phyloP scores from a whole-genome alignment of 371 early-diverging fungal genomes.

The Choanephora cucurbitarum region DNA sequence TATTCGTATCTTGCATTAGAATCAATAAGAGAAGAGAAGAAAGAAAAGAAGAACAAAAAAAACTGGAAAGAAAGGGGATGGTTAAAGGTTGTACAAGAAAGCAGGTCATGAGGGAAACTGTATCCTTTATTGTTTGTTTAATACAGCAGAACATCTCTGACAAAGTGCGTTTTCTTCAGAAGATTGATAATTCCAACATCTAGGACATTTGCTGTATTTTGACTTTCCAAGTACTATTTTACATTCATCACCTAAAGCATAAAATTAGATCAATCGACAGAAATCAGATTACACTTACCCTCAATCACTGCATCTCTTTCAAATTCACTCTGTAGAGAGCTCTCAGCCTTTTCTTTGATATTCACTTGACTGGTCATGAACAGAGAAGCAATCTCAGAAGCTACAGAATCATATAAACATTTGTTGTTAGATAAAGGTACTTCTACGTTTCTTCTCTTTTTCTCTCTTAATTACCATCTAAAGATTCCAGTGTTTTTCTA shows the following conservation, averaged over 20 bases:
- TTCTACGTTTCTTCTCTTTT: no score
- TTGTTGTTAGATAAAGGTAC: not conserved
- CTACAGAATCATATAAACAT: constrained; percentile 13
- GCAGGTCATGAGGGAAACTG: no score
- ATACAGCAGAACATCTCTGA: constrained; percentile 41
- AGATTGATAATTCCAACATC: constrained; percentile 56
- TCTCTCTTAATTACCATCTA: constrained; percentile 28
- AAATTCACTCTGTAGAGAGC: constrained; percentile 8
- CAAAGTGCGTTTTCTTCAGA: constrained; percentile 37
- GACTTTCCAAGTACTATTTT: constrained; percentile 34
- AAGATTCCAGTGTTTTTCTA: constrained; percentile 23
- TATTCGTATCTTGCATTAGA: constrained; percentile 1
- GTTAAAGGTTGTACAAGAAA: not conserved
- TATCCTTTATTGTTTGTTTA: constrained; percentile 3
- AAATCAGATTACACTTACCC: constrained; percentile 17
- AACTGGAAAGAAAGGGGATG: constrained; percentile 5
- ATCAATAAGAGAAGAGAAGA: constrained; percentile 14
- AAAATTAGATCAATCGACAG: not conserved
- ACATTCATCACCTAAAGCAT: constrained; percentile 22
- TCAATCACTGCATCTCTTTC: constrained; percentile 25
- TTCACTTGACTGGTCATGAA: constrained; percentile 58
- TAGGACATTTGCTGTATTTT: constrained; percentile 49
- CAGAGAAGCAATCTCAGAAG: constrained; percentile 42
- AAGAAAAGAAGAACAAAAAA: constrained; percentile 12
- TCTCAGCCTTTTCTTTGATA: constrained; percentile 12